Evolutionary conservation across 495 filamentous ascomycete species (phyloP), one percentile per base, ranked within the genome.

Genomic region (Trichodelitschia bisporula): DNA sequence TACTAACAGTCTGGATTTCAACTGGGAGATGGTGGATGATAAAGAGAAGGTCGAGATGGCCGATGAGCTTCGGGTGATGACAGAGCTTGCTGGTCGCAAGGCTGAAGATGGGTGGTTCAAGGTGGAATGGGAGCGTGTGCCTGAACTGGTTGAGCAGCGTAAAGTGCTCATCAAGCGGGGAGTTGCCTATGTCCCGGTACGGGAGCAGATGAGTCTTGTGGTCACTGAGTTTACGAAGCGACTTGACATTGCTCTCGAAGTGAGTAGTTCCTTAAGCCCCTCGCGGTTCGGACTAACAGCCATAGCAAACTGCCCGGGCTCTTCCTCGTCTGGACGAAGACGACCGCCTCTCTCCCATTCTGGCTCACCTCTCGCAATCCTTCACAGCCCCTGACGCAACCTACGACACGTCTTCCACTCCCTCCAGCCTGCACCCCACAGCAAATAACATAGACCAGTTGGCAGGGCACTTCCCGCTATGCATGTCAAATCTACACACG

Each of bases 311-410:
- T 4, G 72, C 79, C 17, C 72, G 83, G 26, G 80, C 80, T 3
- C 62, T 95, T 4, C 89, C 89, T 0, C 70, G 82, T 1, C 62
- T 99, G 12, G 89, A 99, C 43, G 89, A 99, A 56, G 86, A 99
- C 46, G 82, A 93, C 49, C 77, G 89, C 19, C 65, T 99, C 12
- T 75, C 77, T 1, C 89, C 89, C 0, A 95, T 99, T 46, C 63
- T 99, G 18, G 63, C 77, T 33, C 89, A 99, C 45, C 65, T 95
- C 13, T 77, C 76, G 21, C 76, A 82, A 45, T 84, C 82, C 50
- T 95, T 95, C 47, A 69, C 77, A 36, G 75, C 82, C 4, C 86
- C 86, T 5, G 84, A 92, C 39, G 68, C 77, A 3, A 62, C 66
- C 20, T 86, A 79, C 54, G 57, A 64, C 15, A 61, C 63, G 34